phyloP scores from a whole-genome alignment of 495 filamentous ascomycete species.

The Pyrenopolyporus hunteri region DNA sequence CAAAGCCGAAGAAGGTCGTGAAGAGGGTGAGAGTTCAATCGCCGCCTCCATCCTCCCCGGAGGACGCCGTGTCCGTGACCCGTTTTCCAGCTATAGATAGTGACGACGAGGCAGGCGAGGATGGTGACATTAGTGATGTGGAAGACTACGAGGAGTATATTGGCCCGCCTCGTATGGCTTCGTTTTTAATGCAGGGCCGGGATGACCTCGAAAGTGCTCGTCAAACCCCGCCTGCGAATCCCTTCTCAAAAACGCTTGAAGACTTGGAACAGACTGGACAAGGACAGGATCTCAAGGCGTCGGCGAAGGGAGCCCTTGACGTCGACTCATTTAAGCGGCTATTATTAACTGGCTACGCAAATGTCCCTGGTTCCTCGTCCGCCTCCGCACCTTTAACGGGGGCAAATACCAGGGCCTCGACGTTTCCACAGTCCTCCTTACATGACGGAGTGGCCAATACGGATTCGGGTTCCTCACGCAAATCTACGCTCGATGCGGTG shows the following conservation, averaged over 20 bases:
- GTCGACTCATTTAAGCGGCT: constrained; percentile 67
- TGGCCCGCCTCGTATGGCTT: constrained; percentile 38
- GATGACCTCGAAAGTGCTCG: constrained; percentile 3
- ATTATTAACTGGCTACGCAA: constrained; percentile 63
- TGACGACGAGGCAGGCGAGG: constrained; percentile 31
- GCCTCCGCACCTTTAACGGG: constrained; percentile 9
- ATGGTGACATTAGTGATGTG: constrained; percentile 32
- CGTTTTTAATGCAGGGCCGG: constrained; percentile 7
- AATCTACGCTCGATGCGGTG: constrained; percentile 51
- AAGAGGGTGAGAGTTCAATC: constrained; percentile 65
- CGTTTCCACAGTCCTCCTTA: constrained; percentile 14
- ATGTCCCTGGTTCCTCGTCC: constrained; percentile 27
- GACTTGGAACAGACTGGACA: constrained; percentile 47
- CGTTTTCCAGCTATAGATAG: constrained; percentile 41
- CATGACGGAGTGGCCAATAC: constrained; percentile 54
- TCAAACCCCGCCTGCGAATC: constrained; percentile 51
- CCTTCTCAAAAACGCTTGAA: constrained; percentile 56
- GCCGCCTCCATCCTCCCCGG: constrained; percentile 59
- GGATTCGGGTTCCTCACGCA: constrained; percentile 55
- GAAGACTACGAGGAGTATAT: constrained; percentile 29
- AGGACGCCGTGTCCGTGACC: constrained; percentile 39
- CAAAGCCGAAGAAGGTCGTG: constrained; percentile 54
- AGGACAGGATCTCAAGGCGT: constrained; percentile 19
- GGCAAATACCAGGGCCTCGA: not conserved
- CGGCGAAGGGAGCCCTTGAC: constrained; percentile 56